These are phyloP conservation scores for Oryza rufipogon DNA, from an alignment of 176 grass and related monocot genomes.

Conservation along the genomic window DNA sequence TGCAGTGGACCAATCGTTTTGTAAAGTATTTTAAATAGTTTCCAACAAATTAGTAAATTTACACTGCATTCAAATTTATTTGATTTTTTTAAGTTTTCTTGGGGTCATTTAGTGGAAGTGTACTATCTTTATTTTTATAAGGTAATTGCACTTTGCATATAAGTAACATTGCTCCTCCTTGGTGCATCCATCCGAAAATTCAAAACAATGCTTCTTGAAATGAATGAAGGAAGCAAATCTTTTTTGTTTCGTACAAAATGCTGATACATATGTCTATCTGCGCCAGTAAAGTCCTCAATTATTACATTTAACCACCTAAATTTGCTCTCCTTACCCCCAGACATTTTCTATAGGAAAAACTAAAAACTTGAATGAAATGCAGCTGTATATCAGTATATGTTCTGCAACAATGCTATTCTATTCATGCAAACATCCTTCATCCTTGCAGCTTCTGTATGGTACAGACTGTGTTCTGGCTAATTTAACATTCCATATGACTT, in stretches of 20 bases:
- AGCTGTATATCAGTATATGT: background rate
- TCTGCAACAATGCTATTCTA: background rate
- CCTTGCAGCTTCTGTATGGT: background rate
- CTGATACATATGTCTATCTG: background rate
- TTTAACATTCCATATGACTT: no score
- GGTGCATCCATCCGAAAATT: background rate
- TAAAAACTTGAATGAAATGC: background rate
- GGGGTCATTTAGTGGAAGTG: background rate
- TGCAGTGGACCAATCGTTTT: background rate
- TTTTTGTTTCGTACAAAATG: background rate
- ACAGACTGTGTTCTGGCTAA: background rate
- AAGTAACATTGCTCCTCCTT: background rate
- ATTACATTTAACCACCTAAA: background rate
- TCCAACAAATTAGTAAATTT: background rate
- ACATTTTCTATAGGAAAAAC: background rate
- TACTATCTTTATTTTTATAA: conserved; percentile 16
- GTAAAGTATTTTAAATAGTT: background rate
- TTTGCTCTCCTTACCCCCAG: background rate
- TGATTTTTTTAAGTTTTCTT: background rate
- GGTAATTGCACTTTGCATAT: no score
- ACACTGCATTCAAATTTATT: background rate
- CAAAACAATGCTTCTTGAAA: background rate
- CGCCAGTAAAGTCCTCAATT: background rate
- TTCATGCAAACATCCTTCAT: background rate
- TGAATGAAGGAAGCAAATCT: background rate